phyloP scores from a whole-genome alignment of 371 early-diverging fungal species.

The Mucor saturninus region DNA sequence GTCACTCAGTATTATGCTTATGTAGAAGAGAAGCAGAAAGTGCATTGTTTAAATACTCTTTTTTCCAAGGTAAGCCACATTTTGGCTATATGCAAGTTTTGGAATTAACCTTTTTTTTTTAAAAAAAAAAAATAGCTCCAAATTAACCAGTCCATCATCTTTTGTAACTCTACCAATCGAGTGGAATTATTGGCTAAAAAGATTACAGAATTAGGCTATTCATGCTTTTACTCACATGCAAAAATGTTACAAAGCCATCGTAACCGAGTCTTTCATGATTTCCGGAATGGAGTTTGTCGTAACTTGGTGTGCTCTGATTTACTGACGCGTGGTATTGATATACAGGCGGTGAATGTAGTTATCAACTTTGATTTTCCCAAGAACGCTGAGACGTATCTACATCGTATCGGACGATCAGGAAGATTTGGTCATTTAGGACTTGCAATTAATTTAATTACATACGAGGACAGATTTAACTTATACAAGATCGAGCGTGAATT shows the following conservation, averaged over 20 bases:
- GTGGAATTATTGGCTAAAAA: conserved; percentile 98
- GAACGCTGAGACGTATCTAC: conserved; percentile 98
- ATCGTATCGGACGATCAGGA: conserved; percentile 98
- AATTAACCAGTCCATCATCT: conserved; percentile 99
- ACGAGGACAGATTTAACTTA: conserved; percentile 94
- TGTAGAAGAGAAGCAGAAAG: conserved; percentile 98
- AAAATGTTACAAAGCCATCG: conserved; percentile 97
- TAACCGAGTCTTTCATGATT: conserved; percentile 98
- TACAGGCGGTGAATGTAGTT: conserved; percentile 98
- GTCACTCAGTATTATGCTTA: conserved; percentile 99
- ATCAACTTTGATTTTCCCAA: conserved; percentile 99
- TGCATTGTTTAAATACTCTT: conserved; percentile 96
- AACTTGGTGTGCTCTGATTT: conserved; percentile 96
- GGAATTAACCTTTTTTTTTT: background rate
- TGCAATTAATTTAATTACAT: conserved; percentile 97
- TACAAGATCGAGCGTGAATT: conserved; percentile 97
- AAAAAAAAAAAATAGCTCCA: conserved; percentile 65
- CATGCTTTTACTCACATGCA: conserved; percentile 98
- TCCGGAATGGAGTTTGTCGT: conserved; percentile 94
- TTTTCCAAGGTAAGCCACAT: conserved; percentile 79
- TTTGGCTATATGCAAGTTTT: background rate
- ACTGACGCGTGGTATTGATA: conserved; percentile 99
- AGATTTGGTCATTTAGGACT: conserved; percentile 98
- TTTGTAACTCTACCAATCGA: conserved; percentile 97
- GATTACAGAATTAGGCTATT: conserved; percentile 98